Evolutionary conservation across 306 rosid genomes (phyloP), one percentile per base, ranked within the genome.

Genomic region (Delonix regia): DNA sequence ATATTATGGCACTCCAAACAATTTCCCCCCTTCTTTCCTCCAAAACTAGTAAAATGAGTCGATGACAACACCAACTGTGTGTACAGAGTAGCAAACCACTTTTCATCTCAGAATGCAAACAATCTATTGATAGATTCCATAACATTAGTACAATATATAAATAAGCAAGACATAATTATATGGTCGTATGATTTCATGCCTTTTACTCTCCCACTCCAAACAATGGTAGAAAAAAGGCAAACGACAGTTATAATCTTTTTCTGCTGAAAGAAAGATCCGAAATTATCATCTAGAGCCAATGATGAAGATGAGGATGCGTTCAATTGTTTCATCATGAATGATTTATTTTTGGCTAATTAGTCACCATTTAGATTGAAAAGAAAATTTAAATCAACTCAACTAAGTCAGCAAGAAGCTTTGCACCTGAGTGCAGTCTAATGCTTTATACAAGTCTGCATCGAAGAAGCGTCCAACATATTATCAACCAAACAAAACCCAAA

Each of bases 401-500:
- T 15, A 15, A 5, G 16, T 63, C 69, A 33, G 44, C 22, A 0
- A 63, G 45, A 33, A 63, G 68, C 42, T 33, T 16, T 18, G 44
- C 24, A 30, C 69, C 25, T 8, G 41, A 67, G 34, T 16, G 62
- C 14, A 30, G 59, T 2, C 47, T 27, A 67, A 22, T 34, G 18
- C 36, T 22, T 9, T 3, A 24, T 24, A 10, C 34, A 57, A 24
- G 63, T 57, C 63, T 24, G 33, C 63, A 57, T 24, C 63, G 7
- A 57, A 57, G 63, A 57, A 18, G 41, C 9, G 47, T 36, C 21
- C 69, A 34, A 33, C 47, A 13, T 18, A 16, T 34, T 63, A 69
- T 47, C 74, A 68, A 21, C 21, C 34, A 59, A 48, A 51, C 44
- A 76, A 30, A 51, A 71, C 56, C 39, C 52, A 74, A 74, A 70